Percentiles rank a stretch among this genome's conserved stretches.
Conservation (phyloP, 352 stramenopile genomes). For the Plasmopara viticola region DNA sequence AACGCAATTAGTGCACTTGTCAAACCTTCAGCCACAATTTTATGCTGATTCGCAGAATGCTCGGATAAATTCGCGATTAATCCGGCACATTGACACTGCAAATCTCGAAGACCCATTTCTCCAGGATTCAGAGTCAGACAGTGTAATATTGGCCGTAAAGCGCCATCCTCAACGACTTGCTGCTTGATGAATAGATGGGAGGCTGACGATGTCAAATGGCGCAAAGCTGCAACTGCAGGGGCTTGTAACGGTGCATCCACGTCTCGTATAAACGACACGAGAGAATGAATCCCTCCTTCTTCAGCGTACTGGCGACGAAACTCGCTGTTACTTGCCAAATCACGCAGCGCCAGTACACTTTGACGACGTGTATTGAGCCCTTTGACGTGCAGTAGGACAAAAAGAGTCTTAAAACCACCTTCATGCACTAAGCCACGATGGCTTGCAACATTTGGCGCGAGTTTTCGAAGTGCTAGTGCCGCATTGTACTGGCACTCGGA, state of each 20-base stretch:
- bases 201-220: conserved; percentile 79
- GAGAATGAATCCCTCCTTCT: conserved; percentile 77
- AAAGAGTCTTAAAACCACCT: conserved; percentile 87
- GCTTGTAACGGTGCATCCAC: conserved; percentile 86
- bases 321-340: conserved; percentile 85
- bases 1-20: conserved; percentile 81
- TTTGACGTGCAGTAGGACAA: conserved; percentile 86
- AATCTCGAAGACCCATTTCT: conserved; percentile 78
- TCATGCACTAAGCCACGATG: conserved; percentile 84
- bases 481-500: conserved; percentile 93
- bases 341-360: conserved; percentile 83
- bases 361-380: conserved; percentile 91
- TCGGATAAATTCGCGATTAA: conserved; percentile 93
- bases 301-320: conserved; percentile 84
- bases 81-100: conserved; percentile 91
- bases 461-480: conserved; percentile 91
- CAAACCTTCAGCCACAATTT: conserved; percentile 89
- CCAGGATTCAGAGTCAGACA: conserved; percentile 66
- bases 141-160: conserved; percentile 78
- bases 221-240: conserved; percentile 83
- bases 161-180: conserved; percentile 75
- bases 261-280: conserved; percentile 87
- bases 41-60: conserved; percentile 83
- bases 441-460: conserved; percentile 88
- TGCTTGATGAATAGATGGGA: conserved; percentile 79